Evolutionary conservation across 148 eudicot species (phyloP).

Genomic region (Bassia scoparia): DNA sequence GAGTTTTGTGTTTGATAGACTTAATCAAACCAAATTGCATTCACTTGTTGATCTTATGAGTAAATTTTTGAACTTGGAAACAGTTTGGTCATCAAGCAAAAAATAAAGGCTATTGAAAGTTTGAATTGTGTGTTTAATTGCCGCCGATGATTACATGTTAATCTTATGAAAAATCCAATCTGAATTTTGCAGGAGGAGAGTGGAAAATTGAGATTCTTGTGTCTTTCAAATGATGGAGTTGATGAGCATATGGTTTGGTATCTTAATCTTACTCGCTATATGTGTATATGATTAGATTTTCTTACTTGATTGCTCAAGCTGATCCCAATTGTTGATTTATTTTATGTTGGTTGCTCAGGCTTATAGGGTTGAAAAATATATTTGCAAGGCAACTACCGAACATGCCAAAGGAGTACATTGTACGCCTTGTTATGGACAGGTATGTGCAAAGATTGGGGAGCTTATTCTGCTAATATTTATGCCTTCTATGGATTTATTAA

Average conservation of each 20-base stretch:
- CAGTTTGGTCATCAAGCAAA: neutral
- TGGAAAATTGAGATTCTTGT: slow-evolving; percentile 65
- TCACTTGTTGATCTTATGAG: neutral
- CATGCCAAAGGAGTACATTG: slow-evolving; percentile 99
- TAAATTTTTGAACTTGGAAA: neutral
- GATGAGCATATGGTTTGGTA: slow-evolving; percentile 98
- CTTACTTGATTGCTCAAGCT: neutral
- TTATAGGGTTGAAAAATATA: slow-evolving; percentile 93
- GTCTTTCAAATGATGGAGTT: slow-evolving; percentile 71
- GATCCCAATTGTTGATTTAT: slow-evolving; percentile 1
- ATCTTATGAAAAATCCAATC: slow-evolving; percentile 13
- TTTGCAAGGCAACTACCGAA: slow-evolving; percentile 95
- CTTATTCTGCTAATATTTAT: neutral
- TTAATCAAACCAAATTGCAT: neutral
- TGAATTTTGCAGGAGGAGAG: slow-evolving; percentile 64
- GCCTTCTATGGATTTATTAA: neutral
- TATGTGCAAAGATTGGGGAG: slow-evolving; percentile 15
- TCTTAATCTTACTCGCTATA: slow-evolving; percentile 31
- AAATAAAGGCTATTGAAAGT: no score
- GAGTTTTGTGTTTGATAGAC: neutral
- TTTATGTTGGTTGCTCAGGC: slow-evolving; percentile 46
- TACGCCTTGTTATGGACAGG: slow-evolving; percentile 99
- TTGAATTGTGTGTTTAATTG: no score
- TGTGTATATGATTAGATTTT: neutral
- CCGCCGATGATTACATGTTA: neutral